phyloP scores from a whole-genome alignment of 2,329 filamentous ascomycete species.

The Pseudocercospora macadamiae region DNA sequence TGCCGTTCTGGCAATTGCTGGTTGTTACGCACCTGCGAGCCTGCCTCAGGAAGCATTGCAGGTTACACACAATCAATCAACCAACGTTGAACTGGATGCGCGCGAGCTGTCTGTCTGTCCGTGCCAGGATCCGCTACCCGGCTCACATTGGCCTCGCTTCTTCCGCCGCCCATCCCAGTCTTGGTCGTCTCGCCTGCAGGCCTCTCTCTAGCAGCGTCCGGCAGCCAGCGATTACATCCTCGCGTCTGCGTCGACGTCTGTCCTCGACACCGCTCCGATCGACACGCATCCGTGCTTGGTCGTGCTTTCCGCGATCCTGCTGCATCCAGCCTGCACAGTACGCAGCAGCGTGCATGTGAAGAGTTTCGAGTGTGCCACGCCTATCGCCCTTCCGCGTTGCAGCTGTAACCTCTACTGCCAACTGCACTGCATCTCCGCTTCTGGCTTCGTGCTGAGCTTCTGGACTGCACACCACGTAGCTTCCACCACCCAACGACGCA shows the following conservation, averaged over 20 bases:
- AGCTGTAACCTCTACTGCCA: neutral
- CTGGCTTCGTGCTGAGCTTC: neutral
- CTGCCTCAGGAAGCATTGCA: conserved; percentile 1
- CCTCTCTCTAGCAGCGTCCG: neutral
- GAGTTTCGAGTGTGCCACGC: neutral
- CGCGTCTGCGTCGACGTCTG: neutral
- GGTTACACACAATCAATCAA: neutral
- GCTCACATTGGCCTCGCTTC: conserved; percentile 5
- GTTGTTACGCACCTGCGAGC: neutral
- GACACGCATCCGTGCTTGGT: conserved; percentile 9
- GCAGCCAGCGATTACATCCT: too few species aligned
- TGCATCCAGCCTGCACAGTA: neutral
- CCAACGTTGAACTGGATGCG: too few species aligned
- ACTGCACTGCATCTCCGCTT: neutral
- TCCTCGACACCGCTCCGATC: conserved; percentile 6
- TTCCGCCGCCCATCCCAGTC: conserved; percentile 5
- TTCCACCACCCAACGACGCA: neutral
- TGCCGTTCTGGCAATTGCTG: too few species aligned
- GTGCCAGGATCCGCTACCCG: neutral
- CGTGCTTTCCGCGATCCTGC: neutral
- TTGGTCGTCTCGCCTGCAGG: neutral
- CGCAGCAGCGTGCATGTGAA: conserved; percentile 2
- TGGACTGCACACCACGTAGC: neutral
- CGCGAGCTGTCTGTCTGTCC: too few species aligned
- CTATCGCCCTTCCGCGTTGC: neutral